Evolutionary conservation across 495 filamentous ascomycete genomes (phyloP).

Genomic region (Penicillium daleae): DNA sequence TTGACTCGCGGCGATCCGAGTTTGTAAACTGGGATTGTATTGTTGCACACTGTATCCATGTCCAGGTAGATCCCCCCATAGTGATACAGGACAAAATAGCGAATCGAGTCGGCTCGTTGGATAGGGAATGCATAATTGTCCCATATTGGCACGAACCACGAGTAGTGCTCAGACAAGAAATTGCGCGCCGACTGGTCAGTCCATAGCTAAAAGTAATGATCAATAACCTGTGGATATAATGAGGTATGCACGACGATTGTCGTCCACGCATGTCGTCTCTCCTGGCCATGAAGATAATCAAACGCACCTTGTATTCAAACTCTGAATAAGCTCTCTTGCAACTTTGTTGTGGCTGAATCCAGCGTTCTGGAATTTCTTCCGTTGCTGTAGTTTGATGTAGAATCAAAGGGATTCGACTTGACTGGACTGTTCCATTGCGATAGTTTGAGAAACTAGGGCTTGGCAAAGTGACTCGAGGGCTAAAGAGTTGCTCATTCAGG

Average conservation of each 20-base stretch:
- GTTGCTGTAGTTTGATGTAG: constrained; percentile 18
- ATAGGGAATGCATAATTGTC: constrained; percentile 67
- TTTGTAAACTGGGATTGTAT: constrained; percentile 3
- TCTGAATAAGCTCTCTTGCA: constrained; percentile 15
- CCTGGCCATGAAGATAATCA: background rate
- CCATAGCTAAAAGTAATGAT: constrained; percentile 15
- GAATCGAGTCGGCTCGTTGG: constrained; percentile 70
- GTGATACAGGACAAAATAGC: constrained; percentile 69
- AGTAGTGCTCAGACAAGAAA: constrained; percentile 63
- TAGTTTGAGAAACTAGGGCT: too few species aligned
- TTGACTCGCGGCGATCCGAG: background rate
- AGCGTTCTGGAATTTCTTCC: constrained; percentile 15
- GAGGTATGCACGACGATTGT: background rate
- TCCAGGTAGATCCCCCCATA: constrained; percentile 78
- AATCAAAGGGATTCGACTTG: constrained; percentile 1
- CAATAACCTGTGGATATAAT: background rate
- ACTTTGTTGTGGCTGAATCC: constrained; percentile 15
- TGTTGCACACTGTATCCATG: constrained; percentile 49
- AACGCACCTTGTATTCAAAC: constrained; percentile 21
- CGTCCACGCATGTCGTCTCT: background rate
- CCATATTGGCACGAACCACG: constrained; percentile 73
- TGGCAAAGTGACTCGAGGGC: too few species aligned
- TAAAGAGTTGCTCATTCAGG: too few species aligned
- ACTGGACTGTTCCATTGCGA: background rate
- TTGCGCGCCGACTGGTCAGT: constrained; percentile 31